phyloP scores from a whole-genome alignment of 1,284 basidiomycete species.

The Cryptococcus sp. region DNA sequence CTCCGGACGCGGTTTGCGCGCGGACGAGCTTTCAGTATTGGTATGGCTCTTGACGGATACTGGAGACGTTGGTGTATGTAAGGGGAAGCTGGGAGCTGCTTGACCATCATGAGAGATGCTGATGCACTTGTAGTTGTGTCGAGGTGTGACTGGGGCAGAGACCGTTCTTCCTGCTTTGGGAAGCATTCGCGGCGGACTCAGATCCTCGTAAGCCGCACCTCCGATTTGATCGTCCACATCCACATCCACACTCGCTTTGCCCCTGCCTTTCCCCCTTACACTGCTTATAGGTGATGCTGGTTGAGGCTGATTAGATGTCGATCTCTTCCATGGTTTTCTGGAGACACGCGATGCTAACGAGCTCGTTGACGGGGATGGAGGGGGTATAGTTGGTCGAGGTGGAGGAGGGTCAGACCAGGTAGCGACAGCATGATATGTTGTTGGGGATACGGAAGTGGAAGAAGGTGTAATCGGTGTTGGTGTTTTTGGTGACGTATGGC shows the following conservation, averaged over 20 bases:
- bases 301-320: background rate
- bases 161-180: too few relatives aligned
- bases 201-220: constrained; percentile 7
- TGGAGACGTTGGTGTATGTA: background rate
- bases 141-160: too few relatives aligned
- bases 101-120: background rate
- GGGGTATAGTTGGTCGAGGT: background rate
- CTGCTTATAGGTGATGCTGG: background rate
- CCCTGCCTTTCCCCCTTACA: constrained; percentile 8
- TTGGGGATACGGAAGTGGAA: background rate
- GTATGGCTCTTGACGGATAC: too few relatives aligned
- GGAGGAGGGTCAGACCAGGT: background rate
- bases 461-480: background rate
- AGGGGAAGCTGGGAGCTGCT: background rate
- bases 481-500: background rate
- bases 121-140: background rate
- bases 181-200: background rate
- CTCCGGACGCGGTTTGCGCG: too few relatives aligned
- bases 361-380: background rate
- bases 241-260: background rate
- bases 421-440: background rate
- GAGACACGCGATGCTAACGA: background rate
- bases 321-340: constrained; percentile 13
- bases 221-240: background rate
- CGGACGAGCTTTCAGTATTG: too few relatives aligned